These are phyloP conservation scores for Mollisia scopiformis DNA, from an alignment of 2,329 filamentous ascomycete genomes.

Conservation along the genomic window DNA sequence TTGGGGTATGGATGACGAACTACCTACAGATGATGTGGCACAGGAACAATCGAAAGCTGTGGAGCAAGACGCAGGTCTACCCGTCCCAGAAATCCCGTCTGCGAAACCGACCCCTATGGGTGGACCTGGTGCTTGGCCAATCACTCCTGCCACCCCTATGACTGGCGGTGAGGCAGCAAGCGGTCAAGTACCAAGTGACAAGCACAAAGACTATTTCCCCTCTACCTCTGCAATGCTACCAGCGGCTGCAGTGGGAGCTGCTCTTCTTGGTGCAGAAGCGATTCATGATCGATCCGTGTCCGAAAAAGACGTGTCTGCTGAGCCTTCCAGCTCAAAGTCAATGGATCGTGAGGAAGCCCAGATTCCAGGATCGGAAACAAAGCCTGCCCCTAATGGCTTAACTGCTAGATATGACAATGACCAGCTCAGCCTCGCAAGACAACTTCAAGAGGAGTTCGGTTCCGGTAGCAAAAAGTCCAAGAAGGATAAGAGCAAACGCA, in stretches of 20 bases:
- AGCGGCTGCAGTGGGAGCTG: constrained; percentile 19
- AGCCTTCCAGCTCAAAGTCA: constrained; percentile 8
- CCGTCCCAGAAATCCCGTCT: constrained; percentile 10
- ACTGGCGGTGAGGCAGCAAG: constrained; percentile 10
- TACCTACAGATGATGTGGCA: background rate
- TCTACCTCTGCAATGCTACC: constrained; percentile 17
- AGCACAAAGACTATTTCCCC: constrained; percentile 22
- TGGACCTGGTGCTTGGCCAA: constrained; percentile 27
- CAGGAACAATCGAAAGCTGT: background rate
- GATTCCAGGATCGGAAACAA: background rate
- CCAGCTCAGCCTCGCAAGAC: constrained; percentile 33
- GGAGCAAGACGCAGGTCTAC: constrained; percentile 5
- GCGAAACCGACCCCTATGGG: constrained; percentile 25
- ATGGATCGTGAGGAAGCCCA: background rate
- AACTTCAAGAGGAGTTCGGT: constrained; percentile 32
- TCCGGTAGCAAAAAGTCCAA: constrained; percentile 31
- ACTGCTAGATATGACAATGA: constrained; percentile 29
- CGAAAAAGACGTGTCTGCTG: constrained; percentile 3
- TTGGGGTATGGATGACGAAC: constrained; percentile 2
- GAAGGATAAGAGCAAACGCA: constrained; percentile 36
- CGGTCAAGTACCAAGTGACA: constrained; percentile 11
- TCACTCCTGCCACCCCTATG: constrained; percentile 24
- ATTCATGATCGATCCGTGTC: constrained; percentile 3
- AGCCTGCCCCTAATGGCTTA: constrained; percentile 24
- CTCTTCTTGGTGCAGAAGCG: constrained; percentile 11